Conservation (phyloP, 805 yeast species). For the Wickerhamiella vanderwaltii region DNA sequence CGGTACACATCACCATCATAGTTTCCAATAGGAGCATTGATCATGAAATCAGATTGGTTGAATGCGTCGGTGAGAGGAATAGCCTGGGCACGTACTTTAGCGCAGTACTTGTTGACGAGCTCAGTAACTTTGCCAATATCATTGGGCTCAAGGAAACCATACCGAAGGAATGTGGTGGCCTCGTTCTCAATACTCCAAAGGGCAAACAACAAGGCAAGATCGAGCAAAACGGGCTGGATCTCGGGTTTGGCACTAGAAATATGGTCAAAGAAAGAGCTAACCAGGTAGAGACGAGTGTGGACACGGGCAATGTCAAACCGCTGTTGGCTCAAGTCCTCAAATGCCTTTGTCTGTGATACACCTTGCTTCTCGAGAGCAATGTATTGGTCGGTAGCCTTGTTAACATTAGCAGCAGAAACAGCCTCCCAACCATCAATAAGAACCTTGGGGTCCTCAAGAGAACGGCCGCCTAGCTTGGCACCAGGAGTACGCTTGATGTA, state of each 20-base stretch:
- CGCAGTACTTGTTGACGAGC: constrained; percentile 36
- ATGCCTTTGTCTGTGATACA: constrained; percentile 24
- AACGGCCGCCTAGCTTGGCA: constrained; percentile 19
- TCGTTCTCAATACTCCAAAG: constrained; percentile 53
- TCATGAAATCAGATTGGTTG: constrained; percentile 61
- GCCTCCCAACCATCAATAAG: constrained; percentile 30
- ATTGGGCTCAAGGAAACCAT: constrained; percentile 39
- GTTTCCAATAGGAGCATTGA: constrained; percentile 69
- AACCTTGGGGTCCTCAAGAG: constrained; percentile 22
- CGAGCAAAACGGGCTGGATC: constrained; percentile 14
- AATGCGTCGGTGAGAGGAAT: constrained; percentile 73
- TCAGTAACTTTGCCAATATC: constrained; percentile 33
- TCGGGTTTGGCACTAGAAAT: constrained; percentile 14
- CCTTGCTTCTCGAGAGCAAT: constrained; percentile 21
- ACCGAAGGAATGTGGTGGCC: constrained; percentile 59
- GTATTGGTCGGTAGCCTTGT: constrained; percentile 27
- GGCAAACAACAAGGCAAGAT: constrained; percentile 35
- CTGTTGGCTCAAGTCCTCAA: constrained; percentile 31
- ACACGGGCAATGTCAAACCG: constrained; percentile 32
- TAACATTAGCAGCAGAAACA: constrained; percentile 27
- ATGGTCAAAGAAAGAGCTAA: constrained; percentile 24
- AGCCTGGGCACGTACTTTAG: constrained; percentile 48
- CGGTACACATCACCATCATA: constrained; percentile 72
- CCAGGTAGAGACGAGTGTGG: constrained; percentile 30
- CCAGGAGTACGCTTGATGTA: constrained; percentile 14